Evolutionary conservation across 371 early-diverging fungal genomes (phyloP).

Genomic region (Syncephalastrum racemosum): DNA sequence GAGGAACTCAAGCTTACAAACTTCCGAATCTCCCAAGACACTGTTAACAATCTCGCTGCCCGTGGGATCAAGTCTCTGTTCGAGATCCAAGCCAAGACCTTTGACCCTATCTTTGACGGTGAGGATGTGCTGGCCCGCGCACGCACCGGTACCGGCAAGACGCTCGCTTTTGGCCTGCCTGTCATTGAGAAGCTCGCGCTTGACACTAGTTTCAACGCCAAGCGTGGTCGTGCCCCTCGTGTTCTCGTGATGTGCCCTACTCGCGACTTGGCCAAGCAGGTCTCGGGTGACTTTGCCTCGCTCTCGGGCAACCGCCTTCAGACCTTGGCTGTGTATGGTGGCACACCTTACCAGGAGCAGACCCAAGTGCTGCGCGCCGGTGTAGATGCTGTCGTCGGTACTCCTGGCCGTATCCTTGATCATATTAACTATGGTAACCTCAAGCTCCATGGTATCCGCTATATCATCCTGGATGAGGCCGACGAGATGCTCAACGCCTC

Average conservation of each 20-base stretch:
- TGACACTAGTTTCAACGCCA: constrained; percentile 37
- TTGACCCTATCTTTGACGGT: constrained; percentile 81
- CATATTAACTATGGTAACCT: constrained; percentile 87
- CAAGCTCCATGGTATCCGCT: constrained; percentile 68
- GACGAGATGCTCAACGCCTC: constrained; percentile 94
- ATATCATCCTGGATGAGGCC: constrained; percentile 94
- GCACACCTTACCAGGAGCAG: constrained; percentile 82
- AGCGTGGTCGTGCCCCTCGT: constrained; percentile 76
- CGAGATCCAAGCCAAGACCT: constrained; percentile 91
- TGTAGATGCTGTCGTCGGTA: constrained; percentile 95
- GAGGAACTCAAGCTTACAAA: constrained; percentile 66
- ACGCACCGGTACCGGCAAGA: constrained; percentile 96
- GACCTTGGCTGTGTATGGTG: constrained; percentile 78
- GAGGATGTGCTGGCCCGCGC: constrained; percentile 94
- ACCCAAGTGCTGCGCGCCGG: constrained; percentile 80
- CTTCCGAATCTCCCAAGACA: constrained; percentile 63
- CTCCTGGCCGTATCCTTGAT: constrained; percentile 97
- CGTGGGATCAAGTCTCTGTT: constrained; percentile 83
- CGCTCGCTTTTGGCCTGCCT: constrained; percentile 88
- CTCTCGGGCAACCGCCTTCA: constrained; percentile 63
- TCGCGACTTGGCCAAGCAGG: constrained; percentile 96
- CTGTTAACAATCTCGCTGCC: constrained; percentile 57
- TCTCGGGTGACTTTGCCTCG: constrained; percentile 69
- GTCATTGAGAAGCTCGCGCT: constrained; percentile 77
- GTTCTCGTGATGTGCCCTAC: constrained; percentile 90